Conservation (phyloP, 352 stramenopile species). For the Phytophthora kernoviae region DNA sequence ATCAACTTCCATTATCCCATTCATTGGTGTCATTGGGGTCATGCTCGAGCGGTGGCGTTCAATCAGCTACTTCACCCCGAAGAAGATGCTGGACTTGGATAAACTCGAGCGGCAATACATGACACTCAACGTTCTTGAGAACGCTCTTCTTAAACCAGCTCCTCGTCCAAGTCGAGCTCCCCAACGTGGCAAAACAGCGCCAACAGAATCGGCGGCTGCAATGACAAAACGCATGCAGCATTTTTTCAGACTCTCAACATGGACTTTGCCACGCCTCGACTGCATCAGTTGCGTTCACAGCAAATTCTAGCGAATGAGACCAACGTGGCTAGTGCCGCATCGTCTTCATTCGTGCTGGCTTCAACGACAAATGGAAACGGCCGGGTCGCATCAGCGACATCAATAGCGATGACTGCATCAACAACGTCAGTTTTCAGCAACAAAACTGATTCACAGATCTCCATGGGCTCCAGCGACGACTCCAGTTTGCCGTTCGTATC, state of each 20-base stretch:
- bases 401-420: conserved; percentile 7
- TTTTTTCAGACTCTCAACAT: conserved; percentile 46
- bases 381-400: conserved; percentile 7
- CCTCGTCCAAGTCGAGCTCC: conserved; percentile 22
- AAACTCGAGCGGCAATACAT: conserved; percentile 67
- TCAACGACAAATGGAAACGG: conserved; percentile 22
- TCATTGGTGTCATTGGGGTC: conserved; percentile 74
- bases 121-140: conserved; percentile 54
- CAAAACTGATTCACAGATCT: conserved; percentile 16
- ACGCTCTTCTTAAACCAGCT: conserved; percentile 37
- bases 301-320: conserved; percentile 53
- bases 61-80: conserved; percentile 47
- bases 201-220: conserved; percentile 18
- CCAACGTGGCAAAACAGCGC: conserved; percentile 19
- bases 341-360: conserved; percentile 19
- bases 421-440: conserved; percentile 6
- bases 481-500: conserved; percentile 43
- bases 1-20: conserved; percentile 55
- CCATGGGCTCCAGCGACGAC: conserved; percentile 22
- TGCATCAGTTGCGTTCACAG: conserved; percentile 59
- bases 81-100: conserved; percentile 55
- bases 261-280: conserved; percentile 44
- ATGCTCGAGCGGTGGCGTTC: conserved; percentile 65
- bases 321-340: conserved; percentile 12
- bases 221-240: conserved; percentile 31